phyloP scores from a whole-genome alignment of 352 stramenopile species.

The Globisporangium splendens region DNA sequence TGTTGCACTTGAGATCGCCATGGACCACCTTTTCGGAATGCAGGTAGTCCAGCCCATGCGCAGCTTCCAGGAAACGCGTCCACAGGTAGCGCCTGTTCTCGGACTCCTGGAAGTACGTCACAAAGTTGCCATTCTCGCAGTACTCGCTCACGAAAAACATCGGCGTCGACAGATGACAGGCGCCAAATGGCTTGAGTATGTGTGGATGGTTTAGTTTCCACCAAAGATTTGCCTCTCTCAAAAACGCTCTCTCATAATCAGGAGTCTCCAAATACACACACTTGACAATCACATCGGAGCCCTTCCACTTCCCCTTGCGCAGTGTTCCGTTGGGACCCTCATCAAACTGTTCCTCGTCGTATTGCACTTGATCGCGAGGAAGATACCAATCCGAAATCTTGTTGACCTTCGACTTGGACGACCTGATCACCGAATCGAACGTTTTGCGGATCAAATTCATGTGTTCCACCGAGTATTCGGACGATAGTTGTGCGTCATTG shows the following conservation, averaged over 20 bases:
- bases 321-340: constrained; percentile 5
- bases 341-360: not conserved
- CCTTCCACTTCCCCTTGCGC: constrained; percentile 9
- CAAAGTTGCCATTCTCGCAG: not conserved
- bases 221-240: constrained; percentile 1
- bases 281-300: constrained; percentile 10
- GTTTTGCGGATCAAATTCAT: too few species aligned
- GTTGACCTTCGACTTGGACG: not conserved
- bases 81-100: constrained; percentile 10
- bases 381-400: constrained; percentile 8
- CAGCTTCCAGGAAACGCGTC: constrained; percentile 22
- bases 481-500: too few species aligned
- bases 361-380: constrained; percentile 9
- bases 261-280: not conserved
- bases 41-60: constrained; percentile 65
- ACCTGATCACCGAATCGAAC: too few species aligned
- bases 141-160: constrained; percentile 2
- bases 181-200: too few species aligned
- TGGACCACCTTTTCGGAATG: constrained; percentile 36
- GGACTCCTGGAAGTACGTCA: not conserved
- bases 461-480: too few species aligned
- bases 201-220: not conserved
- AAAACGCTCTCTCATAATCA: constrained; percentile 2
- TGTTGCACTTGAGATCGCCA: constrained; percentile 53
- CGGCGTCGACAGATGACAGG: too few species aligned